These are phyloP conservation scores for Graphilbum fragrans DNA, from an alignment of 2,329 filamentous ascomycete genomes.

Conservation along the genomic window DNA sequence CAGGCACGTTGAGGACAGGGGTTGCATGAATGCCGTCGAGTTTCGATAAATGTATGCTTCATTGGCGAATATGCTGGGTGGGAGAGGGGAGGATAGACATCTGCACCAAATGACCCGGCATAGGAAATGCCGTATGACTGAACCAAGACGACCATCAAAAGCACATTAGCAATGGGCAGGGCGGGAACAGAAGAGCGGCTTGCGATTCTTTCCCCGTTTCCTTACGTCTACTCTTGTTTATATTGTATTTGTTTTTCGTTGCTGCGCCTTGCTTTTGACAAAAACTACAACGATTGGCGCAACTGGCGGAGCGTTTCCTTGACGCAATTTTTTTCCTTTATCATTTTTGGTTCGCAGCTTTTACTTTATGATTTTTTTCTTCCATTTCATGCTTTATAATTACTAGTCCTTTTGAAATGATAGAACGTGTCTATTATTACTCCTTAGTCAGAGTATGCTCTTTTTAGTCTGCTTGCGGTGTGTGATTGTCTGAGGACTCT, in stretches of 20 bases:
- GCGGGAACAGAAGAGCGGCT: not conserved
- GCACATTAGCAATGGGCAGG: too few relatives aligned
- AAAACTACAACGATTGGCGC: not conserved
- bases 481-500: too few relatives aligned
- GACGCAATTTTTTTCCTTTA: not conserved
- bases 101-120: too few relatives aligned
- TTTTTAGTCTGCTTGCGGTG: too few relatives aligned
- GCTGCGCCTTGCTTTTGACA: not conserved
- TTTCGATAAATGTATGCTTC: constrained; percentile 51
- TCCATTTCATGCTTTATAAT: not conserved
- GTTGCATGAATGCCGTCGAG: constrained; percentile 77
- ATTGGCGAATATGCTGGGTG: not conserved
- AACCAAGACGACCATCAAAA: too few relatives aligned
- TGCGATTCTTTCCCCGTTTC: too few relatives aligned
- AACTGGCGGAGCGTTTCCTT: not conserved
- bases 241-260: not conserved
- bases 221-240: not conserved
- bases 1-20: constrained; percentile 73
- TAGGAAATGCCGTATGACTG: too few relatives aligned
- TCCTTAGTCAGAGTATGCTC: too few relatives aligned
- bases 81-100: too few relatives aligned
- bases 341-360: not conserved
- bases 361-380: not conserved
- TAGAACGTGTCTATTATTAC: too few relatives aligned
- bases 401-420: too few relatives aligned